Base-by-base conservation (phyloP, 345 rosid genomes). In the Citrus reticulata region DNA sequence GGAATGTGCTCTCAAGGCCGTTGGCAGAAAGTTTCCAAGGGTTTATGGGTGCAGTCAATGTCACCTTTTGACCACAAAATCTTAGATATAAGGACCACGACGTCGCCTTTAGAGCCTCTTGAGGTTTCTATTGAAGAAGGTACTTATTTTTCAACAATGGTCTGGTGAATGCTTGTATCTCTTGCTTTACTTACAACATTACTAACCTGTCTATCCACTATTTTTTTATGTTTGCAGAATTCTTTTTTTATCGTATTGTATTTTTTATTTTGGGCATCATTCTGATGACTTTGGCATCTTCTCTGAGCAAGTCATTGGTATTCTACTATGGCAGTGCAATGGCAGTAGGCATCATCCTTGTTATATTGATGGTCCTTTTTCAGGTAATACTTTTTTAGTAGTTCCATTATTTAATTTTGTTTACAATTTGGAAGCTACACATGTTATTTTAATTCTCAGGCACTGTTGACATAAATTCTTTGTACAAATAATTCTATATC, bases 281-380 rank as follows among this genome's bases (percentile, higher is more conserved):
- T 24, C 71, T 95, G 68, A 69, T 91, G 87, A 90, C 84, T 61
- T 85, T 85, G 72, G 95, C 98, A 73, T 84, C 96, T 54, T 35
- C 83, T 16, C 75, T 92, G 80, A 93, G 99, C 91, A 81, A 90
- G 77, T 95, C 99, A 20, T 79, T 95, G 77, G 88, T 81, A 7
- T 93, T 95, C 84, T 95, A 93, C 88, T 95, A 95, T 81, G 75
- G 94, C 84, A 89, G 99, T 82, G 96, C 98, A 49, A 95, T 95
- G 98, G 89, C 91, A 81, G 82, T 91, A 80, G 99, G 99, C 25
- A 80, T 93, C 81, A 81, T 95, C 86, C 99, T 95, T 83, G 97
- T 95, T 54, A 81, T 92, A 78, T 72, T 95, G 78, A 87, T 93
- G 72, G 89, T 95, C 55, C 94, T 95, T 72, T 95, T 93, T 82